Conservation (phyloP, 75 land plant genomes). For the Pseudotsuga menziesii region DNA sequence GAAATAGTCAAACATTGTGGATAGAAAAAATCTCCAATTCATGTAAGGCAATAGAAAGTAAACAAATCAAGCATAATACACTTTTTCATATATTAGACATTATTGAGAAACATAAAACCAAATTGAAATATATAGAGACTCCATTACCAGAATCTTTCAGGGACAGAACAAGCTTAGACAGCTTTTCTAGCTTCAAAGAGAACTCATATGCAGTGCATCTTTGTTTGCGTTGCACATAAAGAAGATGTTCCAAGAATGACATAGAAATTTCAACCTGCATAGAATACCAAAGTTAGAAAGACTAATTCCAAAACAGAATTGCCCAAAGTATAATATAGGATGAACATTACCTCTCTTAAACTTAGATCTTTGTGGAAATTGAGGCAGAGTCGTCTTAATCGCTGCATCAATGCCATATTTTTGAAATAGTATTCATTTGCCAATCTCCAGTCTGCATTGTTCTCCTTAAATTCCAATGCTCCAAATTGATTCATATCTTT, state of each 20-base stretch:
- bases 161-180: slow-evolving; percentile 12
- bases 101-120: neutral
- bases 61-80: neutral
- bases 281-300: slow-evolving; percentile 1
- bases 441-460: slow-evolving; percentile 37
- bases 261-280: slow-evolving; percentile 53
- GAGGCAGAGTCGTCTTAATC: slow-evolving; percentile 29
- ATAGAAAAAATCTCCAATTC: neutral
- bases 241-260: slow-evolving; percentile 64
- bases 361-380: slow-evolving; percentile 64
- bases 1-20: neutral
- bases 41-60: neutral
- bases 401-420: slow-evolving; percentile 57
- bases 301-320: neutral
- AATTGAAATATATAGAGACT: neutral
- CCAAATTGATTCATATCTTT: neutral
- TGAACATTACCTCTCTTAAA: slow-evolving; percentile 49
- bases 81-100: too few species aligned
- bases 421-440: slow-evolving; percentile 70
- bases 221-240: slow-evolving; percentile 67
- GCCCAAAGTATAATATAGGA: neutral
- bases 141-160: slow-evolving; percentile 18
- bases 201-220: slow-evolving; percentile 50
- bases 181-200: slow-evolving; percentile 28
- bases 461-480: neutral